A percentile compares a stretch with the other conserved stretches of the same genome.
phyloP scores from a whole-genome alignment of 345 rosid genomes.

The Kernera saxatilis region DNA sequence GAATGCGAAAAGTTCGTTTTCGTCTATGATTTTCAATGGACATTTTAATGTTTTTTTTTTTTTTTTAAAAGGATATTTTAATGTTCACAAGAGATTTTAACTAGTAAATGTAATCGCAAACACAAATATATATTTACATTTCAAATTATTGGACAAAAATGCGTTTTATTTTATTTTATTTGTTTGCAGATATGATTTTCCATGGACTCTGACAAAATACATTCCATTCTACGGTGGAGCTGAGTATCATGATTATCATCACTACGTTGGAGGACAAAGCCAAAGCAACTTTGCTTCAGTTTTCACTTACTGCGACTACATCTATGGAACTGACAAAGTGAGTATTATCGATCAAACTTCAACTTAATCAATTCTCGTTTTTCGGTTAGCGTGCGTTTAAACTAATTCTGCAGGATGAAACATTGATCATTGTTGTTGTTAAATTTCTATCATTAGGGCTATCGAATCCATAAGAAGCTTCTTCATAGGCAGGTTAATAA shows the following conservation, averaged over 20 bases:
- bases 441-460: slow-evolving; percentile 6
- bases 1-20: too few relatives aligned
- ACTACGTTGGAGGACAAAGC: slow-evolving; percentile 83
- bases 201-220: slow-evolving; percentile 59
- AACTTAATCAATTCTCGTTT: not conserved
- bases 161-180: not conserved
- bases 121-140: not conserved
- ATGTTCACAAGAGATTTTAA: too few relatives aligned
- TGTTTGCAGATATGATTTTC: slow-evolving; percentile 58
- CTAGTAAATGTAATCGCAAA: not conserved
- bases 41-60: too few relatives aligned
- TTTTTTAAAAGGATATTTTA: too few relatives aligned
- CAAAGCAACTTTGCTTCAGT: slow-evolving; percentile 88
- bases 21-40: too few relatives aligned
- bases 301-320: slow-evolving; percentile 76
- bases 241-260: slow-evolving; percentile 82
- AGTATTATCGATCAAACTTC: not conserved
- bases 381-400: not conserved
- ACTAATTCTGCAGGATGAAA: not conserved
- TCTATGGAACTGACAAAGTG: slow-evolving; percentile 87
- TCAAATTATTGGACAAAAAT: not conserved
- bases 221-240: slow-evolving; percentile 89
- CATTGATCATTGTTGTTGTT: not conserved
- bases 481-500: slow-evolving; percentile 15
- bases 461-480: slow-evolving; percentile 26